These are phyloP conservation scores for Pseudogymnoascus destructans DNA, from an alignment of 2,329 filamentous ascomycete genomes.

Conservation along the genomic window DNA sequence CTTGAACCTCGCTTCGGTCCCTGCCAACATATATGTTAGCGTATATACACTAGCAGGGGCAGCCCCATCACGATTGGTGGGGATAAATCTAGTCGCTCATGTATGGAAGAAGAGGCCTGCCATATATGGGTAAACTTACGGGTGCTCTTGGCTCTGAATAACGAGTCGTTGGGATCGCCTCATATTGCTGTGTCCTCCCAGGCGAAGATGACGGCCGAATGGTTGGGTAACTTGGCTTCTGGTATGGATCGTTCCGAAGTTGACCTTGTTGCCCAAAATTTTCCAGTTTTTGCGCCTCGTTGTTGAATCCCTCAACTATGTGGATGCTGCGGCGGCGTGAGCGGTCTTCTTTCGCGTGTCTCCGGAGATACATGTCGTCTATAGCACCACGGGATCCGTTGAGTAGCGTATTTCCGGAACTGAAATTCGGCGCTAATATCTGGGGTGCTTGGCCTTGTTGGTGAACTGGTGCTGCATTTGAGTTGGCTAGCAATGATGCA, in stretches of 20 bases:
- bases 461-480: slow-evolving; percentile 14
- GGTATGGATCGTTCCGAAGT: slow-evolving; percentile 24
- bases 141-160: slow-evolving; percentile 31
- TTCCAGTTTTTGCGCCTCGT: not conserved
- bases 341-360: slow-evolving; percentile 49
- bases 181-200: slow-evolving; percentile 5
- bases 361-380: slow-evolving; percentile 38
- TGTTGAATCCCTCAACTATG: slow-evolving; percentile 36
- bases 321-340: slow-evolving; percentile 76
- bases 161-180: not conserved
- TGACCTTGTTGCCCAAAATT: not conserved
- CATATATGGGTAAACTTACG: slow-evolving; percentile 37
- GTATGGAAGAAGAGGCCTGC: slow-evolving; percentile 6
- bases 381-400: slow-evolving; percentile 13
- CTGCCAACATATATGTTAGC: slow-evolving; percentile 29
- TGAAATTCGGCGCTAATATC: slow-evolving; percentile 13
- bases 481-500: not conserved
- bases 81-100: slow-evolving; percentile 5
- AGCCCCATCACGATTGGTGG: slow-evolving; percentile 8
- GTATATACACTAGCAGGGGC: slow-evolving; percentile 3
- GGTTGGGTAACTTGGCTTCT: slow-evolving; percentile 25
- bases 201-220: slow-evolving; percentile 17
- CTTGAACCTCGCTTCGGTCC: slow-evolving; percentile 45
- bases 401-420: slow-evolving; percentile 15
- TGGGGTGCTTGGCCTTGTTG: slow-evolving; percentile 19